Evolutionary conservation across 306 rosid species (phyloP).

Genomic region (Casuarina cunninghamiana): DNA sequence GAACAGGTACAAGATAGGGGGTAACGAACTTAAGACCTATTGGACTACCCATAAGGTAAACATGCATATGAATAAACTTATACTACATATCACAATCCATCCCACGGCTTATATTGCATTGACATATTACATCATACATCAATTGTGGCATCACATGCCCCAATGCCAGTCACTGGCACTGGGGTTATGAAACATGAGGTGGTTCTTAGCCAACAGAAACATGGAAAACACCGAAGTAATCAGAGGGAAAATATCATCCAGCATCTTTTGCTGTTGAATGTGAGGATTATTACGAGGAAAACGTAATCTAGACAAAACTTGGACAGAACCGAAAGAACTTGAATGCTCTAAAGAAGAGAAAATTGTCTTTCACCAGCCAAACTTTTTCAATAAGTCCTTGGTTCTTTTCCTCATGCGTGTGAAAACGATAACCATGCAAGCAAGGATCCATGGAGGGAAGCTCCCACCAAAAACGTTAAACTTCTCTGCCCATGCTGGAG

Average conservation of each 20-base stretch:
- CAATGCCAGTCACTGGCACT: background rate
- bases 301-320: constrained; percentile 2
- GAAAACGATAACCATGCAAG: constrained; percentile 79
- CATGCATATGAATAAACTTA: background rate
- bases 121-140: no score
- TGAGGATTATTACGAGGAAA: background rate
- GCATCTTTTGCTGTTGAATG: background rate
- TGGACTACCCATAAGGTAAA: no score
- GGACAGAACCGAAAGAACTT: constrained; percentile 1
- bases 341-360: background rate
- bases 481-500: constrained; percentile 68
- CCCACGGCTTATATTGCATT: background rate
- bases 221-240: background rate
- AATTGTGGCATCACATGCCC: no score
- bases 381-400: constrained; percentile 52
- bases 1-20: no score
- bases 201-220: background rate
- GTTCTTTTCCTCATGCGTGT: constrained; percentile 88
- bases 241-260: background rate
- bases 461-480: constrained; percentile 54
- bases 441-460: constrained; percentile 87
- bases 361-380: constrained; percentile 44
- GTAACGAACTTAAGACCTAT: no score
- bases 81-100: background rate
- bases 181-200: background rate